Percentiles rank a stretch among this genome's conserved stretches.
phyloP scores from a whole-genome alignment of 2,329 filamentous ascomycete genomes.

The Pseudopyricularia cyperi region DNA sequence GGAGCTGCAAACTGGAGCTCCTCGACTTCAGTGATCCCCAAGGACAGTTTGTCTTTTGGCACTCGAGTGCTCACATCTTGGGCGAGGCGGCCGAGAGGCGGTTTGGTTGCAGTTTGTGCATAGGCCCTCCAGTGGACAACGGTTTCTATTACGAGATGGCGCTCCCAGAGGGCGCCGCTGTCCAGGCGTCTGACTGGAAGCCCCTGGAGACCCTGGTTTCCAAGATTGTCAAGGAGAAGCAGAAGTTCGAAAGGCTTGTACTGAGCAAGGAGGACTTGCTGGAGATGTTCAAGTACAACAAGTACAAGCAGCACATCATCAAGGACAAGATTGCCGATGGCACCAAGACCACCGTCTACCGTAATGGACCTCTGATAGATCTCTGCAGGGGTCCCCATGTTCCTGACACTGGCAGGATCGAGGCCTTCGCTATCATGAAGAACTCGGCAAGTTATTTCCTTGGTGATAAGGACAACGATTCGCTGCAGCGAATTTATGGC shows the following conservation, averaged over 20 bases:
- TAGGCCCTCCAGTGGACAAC: conserved; percentile 81
- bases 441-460: conserved; percentile 63
- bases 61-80: conserved; percentile 90
- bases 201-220: conserved; percentile 68
- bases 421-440: conserved; percentile 90
- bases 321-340: conserved; percentile 82
- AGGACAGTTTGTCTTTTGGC: conserved; percentile 96
- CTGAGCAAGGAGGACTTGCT: conserved; percentile 83
- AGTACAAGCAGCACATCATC: conserved; percentile 98
- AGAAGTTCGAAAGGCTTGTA: conserved; percentile 80
- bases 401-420: conserved; percentile 83
- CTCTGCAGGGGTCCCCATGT: conserved; percentile 92
- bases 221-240: conserved; percentile 90
- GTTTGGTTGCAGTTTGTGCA: conserved; percentile 85
- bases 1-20: conserved; percentile 72
- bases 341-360: conserved; percentile 86
- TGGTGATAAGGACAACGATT: conserved; percentile 86
- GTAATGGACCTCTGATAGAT: conserved; percentile 88
- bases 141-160: conserved; percentile 99
- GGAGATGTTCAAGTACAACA: conserved; percentile 96
- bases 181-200: conserved; percentile 70
- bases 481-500: conserved; percentile 90
- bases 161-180: conserved; percentile 54
- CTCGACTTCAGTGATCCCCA: conserved; percentile 62
- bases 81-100: conserved; percentile 85